Evolutionary conservation across 176 grass and related monocot genomes (phyloP).

Genomic region (Oryza meyeriana): DNA sequence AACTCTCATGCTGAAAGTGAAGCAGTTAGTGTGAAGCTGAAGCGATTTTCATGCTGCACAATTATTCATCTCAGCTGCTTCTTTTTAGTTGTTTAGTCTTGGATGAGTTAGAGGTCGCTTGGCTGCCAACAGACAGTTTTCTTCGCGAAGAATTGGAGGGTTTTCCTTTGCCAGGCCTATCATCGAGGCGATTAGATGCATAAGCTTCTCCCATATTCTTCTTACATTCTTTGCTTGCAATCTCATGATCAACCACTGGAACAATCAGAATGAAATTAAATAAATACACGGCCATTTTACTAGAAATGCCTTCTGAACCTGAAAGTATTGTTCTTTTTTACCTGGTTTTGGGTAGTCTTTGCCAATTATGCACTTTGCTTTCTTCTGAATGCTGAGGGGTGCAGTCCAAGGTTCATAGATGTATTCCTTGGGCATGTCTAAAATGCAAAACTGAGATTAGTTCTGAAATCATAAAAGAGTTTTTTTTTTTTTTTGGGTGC

Average conservation of each 20-base stretch:
- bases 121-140: constrained; percentile 15
- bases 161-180: constrained; percentile 17
- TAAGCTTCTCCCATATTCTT: constrained; percentile 79
- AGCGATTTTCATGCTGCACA: background rate
- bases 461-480: background rate
- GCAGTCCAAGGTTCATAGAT: constrained; percentile 96
- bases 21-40: background rate
- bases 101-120: constrained; percentile 9
- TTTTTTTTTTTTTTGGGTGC: background rate
- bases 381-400: constrained; percentile 76
- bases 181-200: constrained; percentile 8
- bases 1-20: background rate
- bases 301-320: background rate
- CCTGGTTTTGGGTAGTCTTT: constrained; percentile 89
- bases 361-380: constrained; percentile 80
- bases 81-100: constrained; percentile 23
- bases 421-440: constrained; percentile 92
- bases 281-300: background rate
- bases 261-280: constrained; percentile 8
- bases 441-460: constrained; percentile 7
- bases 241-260: constrained; percentile 73
- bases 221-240: constrained; percentile 77
- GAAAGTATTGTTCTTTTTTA: background rate
- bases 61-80: constrained; percentile 5
- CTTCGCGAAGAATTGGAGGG: background rate